phyloP scores from a whole-genome alignment of 257 asterid species.

The Salvia miltiorrhiza region DNA sequence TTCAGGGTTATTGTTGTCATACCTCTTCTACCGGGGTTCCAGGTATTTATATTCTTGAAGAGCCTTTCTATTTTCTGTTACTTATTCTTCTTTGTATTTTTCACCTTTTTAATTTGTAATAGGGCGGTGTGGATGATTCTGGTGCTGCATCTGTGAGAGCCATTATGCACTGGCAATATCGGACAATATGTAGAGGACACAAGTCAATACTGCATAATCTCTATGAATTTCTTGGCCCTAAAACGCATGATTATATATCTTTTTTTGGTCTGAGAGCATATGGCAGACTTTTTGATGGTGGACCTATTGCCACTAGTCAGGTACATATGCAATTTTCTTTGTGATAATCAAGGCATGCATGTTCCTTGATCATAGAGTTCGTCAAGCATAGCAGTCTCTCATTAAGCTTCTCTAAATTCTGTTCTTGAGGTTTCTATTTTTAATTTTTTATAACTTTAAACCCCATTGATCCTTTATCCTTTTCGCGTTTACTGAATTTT shows the following conservation, averaged over 20 bases:
- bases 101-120: constrained; percentile 25
- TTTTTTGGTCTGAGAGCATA: constrained; percentile 83
- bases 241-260: constrained; percentile 79
- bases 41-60: constrained; percentile 47
- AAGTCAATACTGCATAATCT: constrained; percentile 82
- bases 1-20: constrained; percentile 90
- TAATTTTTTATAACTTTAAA: background rate
- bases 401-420: background rate
- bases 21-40: constrained; percentile 97
- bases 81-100: constrained; percentile 8
- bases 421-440: background rate
- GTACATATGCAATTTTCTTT: constrained; percentile 35
- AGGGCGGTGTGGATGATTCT: constrained; percentile 98
- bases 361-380: constrained; percentile 15
- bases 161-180: constrained; percentile 97
- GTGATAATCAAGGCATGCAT: background rate
- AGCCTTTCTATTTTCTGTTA: constrained; percentile 6
- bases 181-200: constrained; percentile 79
- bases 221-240: constrained; percentile 61
- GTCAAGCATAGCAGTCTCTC: constrained; percentile 2
- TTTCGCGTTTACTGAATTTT: background rate
- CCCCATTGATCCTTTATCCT: no score
- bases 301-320: constrained; percentile 90
- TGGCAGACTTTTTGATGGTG: constrained; percentile 77
- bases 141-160: constrained; percentile 99